Conservation (phyloP, 2,329 filamentous ascomycete species). For the Kalmusia sp. region DNA sequence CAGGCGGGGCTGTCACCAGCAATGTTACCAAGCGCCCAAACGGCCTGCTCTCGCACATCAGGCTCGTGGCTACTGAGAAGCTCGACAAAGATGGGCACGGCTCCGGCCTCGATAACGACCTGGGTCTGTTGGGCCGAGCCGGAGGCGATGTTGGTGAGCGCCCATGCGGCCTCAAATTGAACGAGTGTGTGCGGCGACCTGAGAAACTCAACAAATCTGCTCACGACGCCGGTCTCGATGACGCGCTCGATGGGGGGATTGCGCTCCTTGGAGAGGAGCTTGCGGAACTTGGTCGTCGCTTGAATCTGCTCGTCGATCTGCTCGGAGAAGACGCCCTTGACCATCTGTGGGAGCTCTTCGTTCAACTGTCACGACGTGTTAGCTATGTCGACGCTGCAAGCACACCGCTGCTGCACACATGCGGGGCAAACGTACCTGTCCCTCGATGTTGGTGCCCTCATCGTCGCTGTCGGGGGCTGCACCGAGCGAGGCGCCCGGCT, state of each 20-base stretch:
- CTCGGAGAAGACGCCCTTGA: slow-evolving; percentile 96
- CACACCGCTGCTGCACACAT: slow-evolving; percentile 3
- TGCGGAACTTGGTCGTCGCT: slow-evolving; percentile 97
- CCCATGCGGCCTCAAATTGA: slow-evolving; percentile 99
- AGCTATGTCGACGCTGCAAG: slow-evolving; percentile 14
- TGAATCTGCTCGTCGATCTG: slow-evolving; percentile 98
- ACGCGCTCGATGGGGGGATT: slow-evolving; percentile 99
- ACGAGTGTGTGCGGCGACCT: slow-evolving; percentile 97
- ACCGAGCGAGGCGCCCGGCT: slow-evolving; percentile 81
- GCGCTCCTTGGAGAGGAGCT: slow-evolving; percentile 96
- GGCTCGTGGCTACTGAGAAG: slow-evolving; percentile 94
- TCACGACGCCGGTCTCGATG: slow-evolving; percentile 98
- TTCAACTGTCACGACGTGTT: slow-evolving; percentile 70
- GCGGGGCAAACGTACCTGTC: slow-evolving; percentile 74
- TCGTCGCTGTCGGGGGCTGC: slow-evolving; percentile 96
- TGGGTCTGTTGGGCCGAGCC: slow-evolving; percentile 97
- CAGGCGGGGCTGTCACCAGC: slow-evolving; percentile 97
- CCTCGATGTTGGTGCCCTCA: slow-evolving; percentile 92
- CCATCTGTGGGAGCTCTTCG: slow-evolving; percentile 98
- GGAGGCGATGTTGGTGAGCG: slow-evolving; percentile 98
- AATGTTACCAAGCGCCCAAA: slow-evolving; percentile 98
- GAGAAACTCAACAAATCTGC: slow-evolving; percentile 97
- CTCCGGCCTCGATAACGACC: slow-evolving; percentile 97
- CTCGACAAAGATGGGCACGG: slow-evolving; percentile 98
- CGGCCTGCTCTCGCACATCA: slow-evolving; percentile 96